Conservation (phyloP, 2,329 filamentous ascomycete species). For the Botryotinia convoluta region DNA sequence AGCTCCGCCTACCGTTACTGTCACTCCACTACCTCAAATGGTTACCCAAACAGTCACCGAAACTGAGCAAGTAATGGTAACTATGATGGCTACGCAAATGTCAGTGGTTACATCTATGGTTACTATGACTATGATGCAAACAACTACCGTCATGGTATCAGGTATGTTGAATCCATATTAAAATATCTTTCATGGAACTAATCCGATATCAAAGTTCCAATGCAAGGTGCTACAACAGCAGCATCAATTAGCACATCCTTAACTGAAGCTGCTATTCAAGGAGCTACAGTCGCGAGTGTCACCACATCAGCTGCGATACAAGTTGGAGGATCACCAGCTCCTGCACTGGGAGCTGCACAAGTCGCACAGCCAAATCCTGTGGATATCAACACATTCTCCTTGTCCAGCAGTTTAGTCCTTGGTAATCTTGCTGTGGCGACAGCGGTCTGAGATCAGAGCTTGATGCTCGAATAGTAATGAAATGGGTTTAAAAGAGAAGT, state of each 20-base stretch:
- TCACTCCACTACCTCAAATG: slow-evolving; percentile 39
- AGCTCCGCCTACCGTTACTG: slow-evolving; percentile 39
- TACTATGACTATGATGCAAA: slow-evolving; percentile 25
- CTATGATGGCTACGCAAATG: slow-evolving; percentile 9
- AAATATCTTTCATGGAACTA: neutral
- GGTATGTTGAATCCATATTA: neutral
- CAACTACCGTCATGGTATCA: slow-evolving; percentile 14
- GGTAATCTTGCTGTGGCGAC: slow-evolving; percentile 33
- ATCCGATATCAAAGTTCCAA: neutral
- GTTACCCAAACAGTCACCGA: slow-evolving; percentile 26
- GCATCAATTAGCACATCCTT: neutral
- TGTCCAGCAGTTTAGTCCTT: slow-evolving; percentile 33
- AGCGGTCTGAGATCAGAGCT: slow-evolving; percentile 11
- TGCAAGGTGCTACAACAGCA: neutral
- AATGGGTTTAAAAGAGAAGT: slow-evolving; percentile 20
- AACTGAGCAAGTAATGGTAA: slow-evolving; percentile 14
- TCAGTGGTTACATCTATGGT: slow-evolving; percentile 24
- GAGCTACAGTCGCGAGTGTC: neutral
- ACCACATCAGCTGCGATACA: neutral
- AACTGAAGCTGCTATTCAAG: slow-evolving; percentile 2
- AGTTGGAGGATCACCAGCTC: slow-evolving; percentile 1
- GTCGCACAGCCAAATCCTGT: slow-evolving; percentile 14
- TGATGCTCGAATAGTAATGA: slow-evolving; percentile 16
- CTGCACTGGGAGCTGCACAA: slow-evolving; percentile 16
- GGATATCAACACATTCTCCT: slow-evolving; percentile 35